Evolutionary conservation across 2,329 filamentous ascomycete species (phyloP), one percentile per base, ranked within the genome.

Genomic region (Pseudopyrenochaeta lycopersici): DNA sequence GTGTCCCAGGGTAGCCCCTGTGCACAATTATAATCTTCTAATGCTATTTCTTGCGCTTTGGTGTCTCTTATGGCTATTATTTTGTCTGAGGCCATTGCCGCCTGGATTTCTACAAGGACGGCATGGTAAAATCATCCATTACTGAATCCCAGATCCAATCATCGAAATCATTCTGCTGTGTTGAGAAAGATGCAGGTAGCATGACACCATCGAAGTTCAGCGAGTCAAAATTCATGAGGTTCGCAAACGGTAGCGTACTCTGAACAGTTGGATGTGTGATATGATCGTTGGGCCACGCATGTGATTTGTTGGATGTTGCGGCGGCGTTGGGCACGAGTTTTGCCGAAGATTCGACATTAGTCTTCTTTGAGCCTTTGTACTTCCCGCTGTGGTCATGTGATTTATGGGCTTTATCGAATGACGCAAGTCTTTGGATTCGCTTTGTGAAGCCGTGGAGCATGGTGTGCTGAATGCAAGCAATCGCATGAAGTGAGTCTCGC

Each of bases 111-210:
- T 21, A 38, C 3, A 38, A 15, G 10, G 35, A 38, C 18, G 17
- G 18, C 11, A 41, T 41, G n/a, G 39, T n/a, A n/a, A 66, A 64
- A 20, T 67, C 66, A 27, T 67, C 63, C 63, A 69, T 64, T 17
- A 58, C 53, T 38, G 50, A 49, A 45, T 67, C 52, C 63, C 64
- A 69, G 21, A 65, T 42, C 59, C 51, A 62, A 36, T 67, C 63
- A 30, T 62, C 52, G 12, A 49, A 41, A 10, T 36, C 30, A 15
- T 56, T 52, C 15, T 48, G 31, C 31, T 52, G 33, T 17, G 31
- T 15, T 17, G 46, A 27, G 18, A 36, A 45, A 14, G 33, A 15
- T 2, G 47, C 27, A 11, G 40, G 40, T 21, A 64, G 30, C 29
- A 45, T 39, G 4, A 68, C 46, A 27, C 56, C 57, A 27, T 63